These are phyloP conservation scores for Lepiota brunneoincarnata DNA, from an alignment of 768 basidiomycete genomes.

Conservation along the genomic window DNA sequence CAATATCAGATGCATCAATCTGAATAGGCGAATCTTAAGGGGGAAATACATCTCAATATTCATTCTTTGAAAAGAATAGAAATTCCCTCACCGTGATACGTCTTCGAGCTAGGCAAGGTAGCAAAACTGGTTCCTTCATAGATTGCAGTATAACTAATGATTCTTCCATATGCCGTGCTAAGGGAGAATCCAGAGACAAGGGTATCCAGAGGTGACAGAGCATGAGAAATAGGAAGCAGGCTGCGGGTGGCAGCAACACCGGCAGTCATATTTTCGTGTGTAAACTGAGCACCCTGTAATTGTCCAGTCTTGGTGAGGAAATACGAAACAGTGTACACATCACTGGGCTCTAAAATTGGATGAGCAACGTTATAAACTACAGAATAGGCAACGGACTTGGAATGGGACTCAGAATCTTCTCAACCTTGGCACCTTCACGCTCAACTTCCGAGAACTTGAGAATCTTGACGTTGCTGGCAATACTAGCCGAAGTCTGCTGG, in stretches of 20 bases:
- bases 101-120: conserved; percentile 54
- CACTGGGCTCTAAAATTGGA: conserved; percentile 44
- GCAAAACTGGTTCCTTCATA: conserved; percentile 74
- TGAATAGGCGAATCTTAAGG: not conserved
- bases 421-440: conserved; percentile 53
- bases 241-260: conserved; percentile 80
- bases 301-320: conserved; percentile 50
- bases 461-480: conserved; percentile 53
- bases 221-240: conserved; percentile 70
- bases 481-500: conserved; percentile 39
- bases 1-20: conserved; percentile 44
- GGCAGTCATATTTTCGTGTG: conserved; percentile 85
- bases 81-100: conserved; percentile 48
- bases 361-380: not conserved
- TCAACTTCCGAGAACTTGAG: conserved; percentile 71
- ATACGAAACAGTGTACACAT: conserved; percentile 71
- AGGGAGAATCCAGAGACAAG: conserved; percentile 74
- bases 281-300: conserved; percentile 62
- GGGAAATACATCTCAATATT: not conserved
- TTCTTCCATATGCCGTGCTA: conserved; percentile 75
- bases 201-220: conserved; percentile 70
- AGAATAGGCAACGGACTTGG: conserved; percentile 43
- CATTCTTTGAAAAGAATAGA: not conserved
- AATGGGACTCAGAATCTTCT: conserved; percentile 40
- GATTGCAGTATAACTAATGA: conserved; percentile 76